Evolutionary conservation across 2,329 filamentous ascomycete genomes (phyloP), one percentile per base, ranked within the genome.

Genomic region (Neofusicoccum kwambonambiense): DNA sequence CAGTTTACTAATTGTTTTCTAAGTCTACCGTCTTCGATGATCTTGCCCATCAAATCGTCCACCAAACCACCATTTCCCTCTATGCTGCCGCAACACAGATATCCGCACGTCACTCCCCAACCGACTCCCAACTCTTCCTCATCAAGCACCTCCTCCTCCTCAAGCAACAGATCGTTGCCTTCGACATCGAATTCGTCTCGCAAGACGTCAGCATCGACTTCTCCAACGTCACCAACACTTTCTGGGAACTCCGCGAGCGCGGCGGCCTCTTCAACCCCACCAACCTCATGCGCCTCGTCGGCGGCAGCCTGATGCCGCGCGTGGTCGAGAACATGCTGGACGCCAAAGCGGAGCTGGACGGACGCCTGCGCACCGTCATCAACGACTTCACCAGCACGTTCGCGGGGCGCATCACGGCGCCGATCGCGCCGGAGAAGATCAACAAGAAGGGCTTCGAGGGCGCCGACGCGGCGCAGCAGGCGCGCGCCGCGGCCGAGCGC

Each of bases 131-230:
- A 70, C 84, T 99, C 4, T 99, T 99, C 78, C 89, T 97, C 73
- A 89, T 99, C 71, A 95, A 94, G 71, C 97, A 99, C 75, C 85
- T 99, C 1, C 89, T 99, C 57, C 89, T 97, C 57, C 86, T 99
- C 60, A 98, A 98, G 78, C 96, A 97, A 74, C 92, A 97, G 75
- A 90, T 99, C 60, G 89, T 99, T 31, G 93, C 93, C 9, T 93
- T 99, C 67, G 95, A 99, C 79, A 97, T 99, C 69, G 93, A 90
- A 73, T 90, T 85, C 70, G 85, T 89, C 19, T 84, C 86, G 2
- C 87, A 87, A 3, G 74, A 76, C 64, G 80, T 89, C 54, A 83
- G 84, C 13, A 84, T 90, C 73, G 87, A 90, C 75, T 89, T 90
- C 74, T 87, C 86, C n/a, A 83, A 82, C 57, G 79, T 89, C 12